These are phyloP conservation scores for Paecilomyces niveus DNA, from an alignment of 2,329 filamentous ascomycete species.

Conservation along the genomic window DNA sequence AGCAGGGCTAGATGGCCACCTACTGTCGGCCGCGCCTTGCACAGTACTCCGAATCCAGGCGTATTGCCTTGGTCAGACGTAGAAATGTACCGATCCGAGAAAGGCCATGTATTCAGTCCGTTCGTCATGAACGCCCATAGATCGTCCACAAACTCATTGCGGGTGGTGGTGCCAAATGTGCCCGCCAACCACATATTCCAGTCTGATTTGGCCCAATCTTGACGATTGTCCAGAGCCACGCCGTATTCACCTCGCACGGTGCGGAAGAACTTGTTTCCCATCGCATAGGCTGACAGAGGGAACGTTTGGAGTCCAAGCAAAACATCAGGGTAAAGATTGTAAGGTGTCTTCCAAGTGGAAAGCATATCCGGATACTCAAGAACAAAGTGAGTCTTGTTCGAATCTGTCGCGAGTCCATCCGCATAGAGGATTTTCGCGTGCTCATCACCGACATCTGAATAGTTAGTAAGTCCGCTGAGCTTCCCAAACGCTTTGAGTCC, in stretches of 20 bases:
- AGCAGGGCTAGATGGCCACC: slow-evolving; percentile 38
- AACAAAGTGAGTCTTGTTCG: slow-evolving; percentile 31
- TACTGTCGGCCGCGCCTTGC: slow-evolving; percentile 35
- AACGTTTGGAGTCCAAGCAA: slow-evolving; percentile 34
- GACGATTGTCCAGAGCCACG: slow-evolving; percentile 32
- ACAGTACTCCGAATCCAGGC: slow-evolving; percentile 26
- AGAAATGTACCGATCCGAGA: slow-evolving; percentile 37
- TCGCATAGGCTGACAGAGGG: slow-evolving; percentile 24
- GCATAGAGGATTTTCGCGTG: slow-evolving; percentile 29
- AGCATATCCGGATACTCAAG: slow-evolving; percentile 31
- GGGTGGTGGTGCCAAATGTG: slow-evolving; percentile 21
- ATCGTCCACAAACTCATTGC: slow-evolving; percentile 31
- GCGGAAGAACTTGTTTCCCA: slow-evolving; percentile 31
- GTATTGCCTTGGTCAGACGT: slow-evolving; percentile 21
- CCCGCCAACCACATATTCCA: slow-evolving; percentile 40
- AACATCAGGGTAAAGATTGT: slow-evolving; percentile 37
- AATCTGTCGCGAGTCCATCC: slow-evolving; percentile 27
- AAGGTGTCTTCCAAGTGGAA: slow-evolving; percentile 30
- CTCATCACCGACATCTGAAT: slow-evolving; percentile 27
- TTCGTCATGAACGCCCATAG: slow-evolving; percentile 38
- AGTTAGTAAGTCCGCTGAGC: slow-evolving; percentile 29
- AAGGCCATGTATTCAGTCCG: slow-evolving; percentile 36
- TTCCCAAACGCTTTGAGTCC: slow-evolving; percentile 40
- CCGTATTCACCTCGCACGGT: slow-evolving; percentile 29
- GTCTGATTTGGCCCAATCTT: slow-evolving; percentile 38